These are phyloP conservation scores for Leccinellum luteum DNA, from an alignment of 768 basidiomycete genomes.

Conservation along the genomic window DNA sequence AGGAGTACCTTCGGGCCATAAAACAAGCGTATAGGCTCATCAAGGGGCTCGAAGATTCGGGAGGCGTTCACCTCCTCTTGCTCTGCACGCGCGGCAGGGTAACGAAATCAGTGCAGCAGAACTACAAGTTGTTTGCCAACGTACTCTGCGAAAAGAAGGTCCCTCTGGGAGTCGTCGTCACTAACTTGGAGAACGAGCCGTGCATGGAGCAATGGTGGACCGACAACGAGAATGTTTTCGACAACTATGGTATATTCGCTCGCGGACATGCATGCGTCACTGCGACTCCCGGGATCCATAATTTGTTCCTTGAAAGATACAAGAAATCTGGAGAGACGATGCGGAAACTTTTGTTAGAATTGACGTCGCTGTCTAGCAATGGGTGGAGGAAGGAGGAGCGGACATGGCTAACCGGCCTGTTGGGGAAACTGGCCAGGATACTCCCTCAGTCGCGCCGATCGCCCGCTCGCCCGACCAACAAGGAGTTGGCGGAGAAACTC, in stretches of 20 bases:
- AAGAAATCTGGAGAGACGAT: slow-evolving; percentile 30
- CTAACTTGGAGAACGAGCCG: slow-evolving; percentile 36
- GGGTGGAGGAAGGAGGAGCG: slow-evolving; percentile 21
- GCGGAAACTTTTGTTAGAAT: slow-evolving; percentile 12
- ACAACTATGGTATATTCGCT: slow-evolving; percentile 25
- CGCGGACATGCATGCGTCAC: slow-evolving; percentile 42
- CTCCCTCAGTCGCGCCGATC: slow-evolving; percentile 8
- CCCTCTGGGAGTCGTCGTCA: slow-evolving; percentile 38
- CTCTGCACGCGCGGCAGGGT: slow-evolving; percentile 40
- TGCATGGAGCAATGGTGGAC: slow-evolving; percentile 40
- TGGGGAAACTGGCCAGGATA: slow-evolving; percentile 22
- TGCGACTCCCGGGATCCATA: slow-evolving; percentile 25
- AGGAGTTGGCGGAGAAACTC: slow-evolving; percentile 12
- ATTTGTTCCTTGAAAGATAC: slow-evolving; percentile 27
- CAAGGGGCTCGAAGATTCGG: slow-evolving; percentile 27
- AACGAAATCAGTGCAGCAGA: slow-evolving; percentile 34
- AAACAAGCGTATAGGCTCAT: slow-evolving; percentile 34
- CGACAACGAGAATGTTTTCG: slow-evolving; percentile 32
- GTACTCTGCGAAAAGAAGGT: slow-evolving; percentile 39
- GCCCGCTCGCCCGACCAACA: slow-evolving; percentile 1
- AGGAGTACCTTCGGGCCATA: slow-evolving; percentile 24
- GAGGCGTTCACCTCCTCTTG: slow-evolving; percentile 40
- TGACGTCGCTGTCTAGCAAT: background rate
- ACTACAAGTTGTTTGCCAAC: slow-evolving; percentile 38
- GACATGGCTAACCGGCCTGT: slow-evolving; percentile 15